These are phyloP conservation scores for Avena insularis DNA, from an alignment of 176 grass and related monocot species.

Conservation along the genomic window DNA sequence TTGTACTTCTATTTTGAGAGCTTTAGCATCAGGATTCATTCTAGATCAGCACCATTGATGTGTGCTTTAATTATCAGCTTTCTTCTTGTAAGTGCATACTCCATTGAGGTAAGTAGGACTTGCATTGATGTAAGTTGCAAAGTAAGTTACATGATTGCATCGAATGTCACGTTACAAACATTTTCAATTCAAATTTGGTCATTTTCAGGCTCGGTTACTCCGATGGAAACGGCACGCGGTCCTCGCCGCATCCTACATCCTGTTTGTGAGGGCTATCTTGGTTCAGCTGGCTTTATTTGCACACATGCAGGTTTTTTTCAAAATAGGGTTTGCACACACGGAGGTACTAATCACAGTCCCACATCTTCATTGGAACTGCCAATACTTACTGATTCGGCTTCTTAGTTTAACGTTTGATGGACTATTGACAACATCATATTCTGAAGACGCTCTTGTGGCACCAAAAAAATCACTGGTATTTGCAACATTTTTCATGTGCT, in stretches of 20 bases:
- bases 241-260: conserved; percentile 77
- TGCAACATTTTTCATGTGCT: conserved; percentile 86
- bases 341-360: conserved; percentile 38
- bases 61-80: conserved; percentile 72
- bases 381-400: conserved; percentile 16
- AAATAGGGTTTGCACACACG: too few species aligned
- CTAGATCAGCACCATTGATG: conserved; percentile 60
- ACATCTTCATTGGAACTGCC: neutral
- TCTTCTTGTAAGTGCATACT: conserved; percentile 90
- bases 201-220: conserved; percentile 67
- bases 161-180: neutral
- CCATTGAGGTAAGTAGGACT: conserved; percentile 66
- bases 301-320: conserved; percentile 65
- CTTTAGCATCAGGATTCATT: conserved; percentile 66
- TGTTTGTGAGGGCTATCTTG: conserved; percentile 76
- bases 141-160: conserved; percentile 22
- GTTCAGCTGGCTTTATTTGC: conserved; percentile 85
- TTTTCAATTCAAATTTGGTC: neutral
- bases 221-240: conserved; percentile 79
- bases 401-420: conserved; percentile 33
- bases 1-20: conserved; percentile 57
- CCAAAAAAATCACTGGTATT: conserved; percentile 72
- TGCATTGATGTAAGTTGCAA: neutral
- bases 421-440: conserved; percentile 73
- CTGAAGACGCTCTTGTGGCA: conserved; percentile 57